Conservation (phyloP, 83 land plant genomes). For the Thuja plicata region DNA sequence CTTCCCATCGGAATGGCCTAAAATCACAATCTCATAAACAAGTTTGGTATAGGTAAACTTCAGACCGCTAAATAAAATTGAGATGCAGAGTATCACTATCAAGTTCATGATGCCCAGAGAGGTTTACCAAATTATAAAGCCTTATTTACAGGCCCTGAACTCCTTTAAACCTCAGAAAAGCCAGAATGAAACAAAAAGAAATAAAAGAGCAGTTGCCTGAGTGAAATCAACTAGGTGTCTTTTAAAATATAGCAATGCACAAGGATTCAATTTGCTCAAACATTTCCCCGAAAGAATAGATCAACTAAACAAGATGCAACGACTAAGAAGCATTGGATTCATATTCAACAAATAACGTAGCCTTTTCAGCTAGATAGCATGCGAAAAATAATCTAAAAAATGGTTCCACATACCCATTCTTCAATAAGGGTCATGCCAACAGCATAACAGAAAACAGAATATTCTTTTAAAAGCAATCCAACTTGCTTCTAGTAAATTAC, state of each 20-base stretch:
- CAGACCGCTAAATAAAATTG: neutral
- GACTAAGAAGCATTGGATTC: neutral
- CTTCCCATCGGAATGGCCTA: neutral
- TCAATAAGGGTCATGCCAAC: neutral
- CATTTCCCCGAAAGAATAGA: neutral
- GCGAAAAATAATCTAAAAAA: neutral
- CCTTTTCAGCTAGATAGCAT: neutral
- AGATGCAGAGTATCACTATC: neutral
- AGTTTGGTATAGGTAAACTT: neutral
- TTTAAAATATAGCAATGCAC: neutral
- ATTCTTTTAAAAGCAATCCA: constrained; percentile 2
- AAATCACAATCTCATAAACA: neutral
- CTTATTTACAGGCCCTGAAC: too few species aligned
- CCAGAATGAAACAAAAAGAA: neutral
- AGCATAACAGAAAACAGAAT: neutral
- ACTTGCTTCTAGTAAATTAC: neutral
- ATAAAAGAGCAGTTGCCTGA: neutral
- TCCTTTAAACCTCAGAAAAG: neutral
- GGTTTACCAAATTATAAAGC: neutral
- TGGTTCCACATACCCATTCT: neutral
- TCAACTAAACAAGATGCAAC: neutral
- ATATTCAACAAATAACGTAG: neutral
- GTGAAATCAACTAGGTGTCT: neutral
- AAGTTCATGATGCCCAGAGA: neutral
- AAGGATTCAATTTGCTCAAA: neutral